Conservation (phyloP, 306 rosid species). For the Lablab purpureus region DNA sequence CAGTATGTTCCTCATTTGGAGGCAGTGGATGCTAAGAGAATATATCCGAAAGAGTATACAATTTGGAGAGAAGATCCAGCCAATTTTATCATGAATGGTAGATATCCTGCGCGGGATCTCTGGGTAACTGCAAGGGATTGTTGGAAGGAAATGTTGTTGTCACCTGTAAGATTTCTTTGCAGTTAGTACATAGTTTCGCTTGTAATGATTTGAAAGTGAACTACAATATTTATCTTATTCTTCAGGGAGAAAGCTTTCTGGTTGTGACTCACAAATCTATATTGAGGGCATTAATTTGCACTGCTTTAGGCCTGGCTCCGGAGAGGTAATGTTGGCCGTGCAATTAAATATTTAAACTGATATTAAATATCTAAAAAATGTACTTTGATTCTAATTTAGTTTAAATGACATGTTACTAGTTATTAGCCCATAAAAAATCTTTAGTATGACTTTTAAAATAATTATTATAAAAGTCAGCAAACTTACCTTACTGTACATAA, state of each 20-base stretch:
- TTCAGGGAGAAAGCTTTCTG: conserved; percentile 75
- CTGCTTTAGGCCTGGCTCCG: conserved; percentile 74
- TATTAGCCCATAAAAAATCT: no score
- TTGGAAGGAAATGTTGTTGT: conserved; percentile 77
- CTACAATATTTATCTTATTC: conserved; percentile 36
- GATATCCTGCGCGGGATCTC: conserved; percentile 67
- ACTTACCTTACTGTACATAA: no score
- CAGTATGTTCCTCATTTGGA: conserved; percentile 65
- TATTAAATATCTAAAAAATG: conserved; percentile 11
- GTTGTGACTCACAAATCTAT: conserved; percentile 84
- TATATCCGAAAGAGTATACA: conserved; percentile 61
- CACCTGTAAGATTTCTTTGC: conserved; percentile 63
- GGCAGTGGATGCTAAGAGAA: conserved; percentile 65
- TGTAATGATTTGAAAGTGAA: conserved; percentile 21
- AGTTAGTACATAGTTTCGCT: conserved; percentile 17
- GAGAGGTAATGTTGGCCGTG: conserved; percentile 60
- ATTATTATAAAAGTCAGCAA: no score
- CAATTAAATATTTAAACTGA: conserved; percentile 3
- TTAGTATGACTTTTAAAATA: background rate
- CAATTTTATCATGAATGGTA: conserved; percentile 64
- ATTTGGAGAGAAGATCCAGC: conserved; percentile 88
- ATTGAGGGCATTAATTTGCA: conserved; percentile 77
- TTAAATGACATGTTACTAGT: background rate
- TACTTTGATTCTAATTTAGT: background rate
- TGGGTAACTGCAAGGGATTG: conserved; percentile 73